Evolutionary conservation across 2,329 filamentous ascomycete genomes (phyloP).

Genomic region (Epichloe elymi): DNA sequence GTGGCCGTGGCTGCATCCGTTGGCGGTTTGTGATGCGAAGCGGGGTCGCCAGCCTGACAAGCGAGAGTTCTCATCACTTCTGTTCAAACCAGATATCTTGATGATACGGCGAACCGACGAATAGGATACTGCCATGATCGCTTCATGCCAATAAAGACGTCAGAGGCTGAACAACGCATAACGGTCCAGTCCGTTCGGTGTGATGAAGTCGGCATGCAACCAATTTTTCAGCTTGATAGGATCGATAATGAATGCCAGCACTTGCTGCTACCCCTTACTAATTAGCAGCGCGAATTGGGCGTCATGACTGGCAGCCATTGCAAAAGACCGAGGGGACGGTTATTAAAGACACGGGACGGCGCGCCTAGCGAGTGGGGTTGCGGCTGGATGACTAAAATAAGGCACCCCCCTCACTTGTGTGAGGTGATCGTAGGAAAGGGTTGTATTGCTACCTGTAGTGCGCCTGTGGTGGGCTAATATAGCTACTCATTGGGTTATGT

Average conservation of each 20-base stretch:
- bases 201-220: neutral
- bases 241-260: neutral
- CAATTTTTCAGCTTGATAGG: neutral
- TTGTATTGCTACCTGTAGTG: no score
- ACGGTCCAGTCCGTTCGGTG: neutral
- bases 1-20: neutral
- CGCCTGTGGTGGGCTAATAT: no score
- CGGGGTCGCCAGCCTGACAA: neutral
- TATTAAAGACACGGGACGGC: constrained; percentile 2
- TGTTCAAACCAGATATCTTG: neutral
- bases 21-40: neutral
- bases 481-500: no score
- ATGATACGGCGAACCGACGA: neutral
- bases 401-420: neutral
- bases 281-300: no score
- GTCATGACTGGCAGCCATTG: neutral
- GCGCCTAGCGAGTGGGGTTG: neutral
- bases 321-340: neutral
- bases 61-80: neutral
- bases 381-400: neutral
- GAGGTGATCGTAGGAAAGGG: no score
- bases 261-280: no score
- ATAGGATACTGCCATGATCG: neutral
- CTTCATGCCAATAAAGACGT: neutral
- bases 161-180: neutral